Evolutionary conservation across 305 asterid genomes (phyloP), one percentile per base, ranked within the genome.

Genomic region (Fraxinus latifolia): DNA sequence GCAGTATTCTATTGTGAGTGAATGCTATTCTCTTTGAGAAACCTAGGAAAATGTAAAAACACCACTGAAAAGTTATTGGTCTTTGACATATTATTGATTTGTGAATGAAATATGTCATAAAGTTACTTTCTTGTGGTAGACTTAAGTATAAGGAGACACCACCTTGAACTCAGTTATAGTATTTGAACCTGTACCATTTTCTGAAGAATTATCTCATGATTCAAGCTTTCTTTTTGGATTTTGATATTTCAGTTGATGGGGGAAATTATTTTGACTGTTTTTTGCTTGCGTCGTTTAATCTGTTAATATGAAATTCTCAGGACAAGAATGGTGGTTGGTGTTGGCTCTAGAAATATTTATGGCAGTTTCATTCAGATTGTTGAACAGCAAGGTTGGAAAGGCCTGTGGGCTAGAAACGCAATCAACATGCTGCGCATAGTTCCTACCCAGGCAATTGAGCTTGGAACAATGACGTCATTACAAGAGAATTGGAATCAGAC

Each of bases 261-360:
- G n/a, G n/a, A 37, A 71, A 25, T 5, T n/a, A 58, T 27, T 2
- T 68, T 33, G 32, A 55, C 0, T 65, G 34, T 8, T 3, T 14
- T 42, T 83, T 31, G 68, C 39, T 29, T 74, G 53, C 4, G 11
- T 14, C 7, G 39, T 27, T 19, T 68, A 29, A 68, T 29, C 8
- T 82, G 71, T 77, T 77, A 76, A 44, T 68, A 23, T 53, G 62
- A 83, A 85, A 82, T 21, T 36, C 89, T 92, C 94, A 95, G 99
- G 93, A 95, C 99, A 31, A 90, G 99, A 80, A 92, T 95, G 99
- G 97, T 95, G 84, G 99, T 95, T n/a, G 98, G 99, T 25, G 88
- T 95, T 55, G 98, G 98, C 80, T 91, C 98, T 53, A 95, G 85
- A 84, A 84, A 89, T 84, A 95, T 95, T 27, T 83, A 73, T 65